Evolutionary conservation across 2,329 filamentous ascomycete genomes (phyloP).

Genomic region (Penicillium italicum): DNA sequence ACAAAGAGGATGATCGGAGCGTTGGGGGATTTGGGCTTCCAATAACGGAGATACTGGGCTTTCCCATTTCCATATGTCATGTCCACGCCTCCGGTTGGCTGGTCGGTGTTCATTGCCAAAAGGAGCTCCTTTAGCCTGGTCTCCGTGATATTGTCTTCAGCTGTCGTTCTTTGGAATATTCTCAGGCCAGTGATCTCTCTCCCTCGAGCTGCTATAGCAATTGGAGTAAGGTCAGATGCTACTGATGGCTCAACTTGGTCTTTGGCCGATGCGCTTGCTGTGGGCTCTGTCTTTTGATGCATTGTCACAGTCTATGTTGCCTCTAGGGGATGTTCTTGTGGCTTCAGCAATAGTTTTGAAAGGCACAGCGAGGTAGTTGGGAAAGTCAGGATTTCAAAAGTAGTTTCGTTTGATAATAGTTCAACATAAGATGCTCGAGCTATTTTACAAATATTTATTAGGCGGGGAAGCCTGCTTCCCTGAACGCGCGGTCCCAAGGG

Average conservation of each 20-base stretch:
- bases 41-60: background rate
- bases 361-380: background rate
- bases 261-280: background rate
- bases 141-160: background rate
- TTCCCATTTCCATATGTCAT: background rate
- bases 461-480: background rate
- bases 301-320: background rate
- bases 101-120: background rate
- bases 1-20: constrained; percentile 4
- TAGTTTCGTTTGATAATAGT: background rate
- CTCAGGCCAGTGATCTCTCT: background rate
- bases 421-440: background rate
- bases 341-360: background rate
- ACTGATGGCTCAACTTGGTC: no score
- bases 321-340: background rate
- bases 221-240: background rate
- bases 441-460: background rate
- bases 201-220: background rate
- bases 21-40: background rate
- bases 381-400: background rate
- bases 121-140: background rate
- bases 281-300: background rate
- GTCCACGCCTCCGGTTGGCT: background rate
- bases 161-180: background rate
- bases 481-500: background rate